These are phyloP conservation scores for Copromyces sp. DNA, from an alignment of 495 filamentous ascomycete genomes.

Conservation along the genomic window DNA sequence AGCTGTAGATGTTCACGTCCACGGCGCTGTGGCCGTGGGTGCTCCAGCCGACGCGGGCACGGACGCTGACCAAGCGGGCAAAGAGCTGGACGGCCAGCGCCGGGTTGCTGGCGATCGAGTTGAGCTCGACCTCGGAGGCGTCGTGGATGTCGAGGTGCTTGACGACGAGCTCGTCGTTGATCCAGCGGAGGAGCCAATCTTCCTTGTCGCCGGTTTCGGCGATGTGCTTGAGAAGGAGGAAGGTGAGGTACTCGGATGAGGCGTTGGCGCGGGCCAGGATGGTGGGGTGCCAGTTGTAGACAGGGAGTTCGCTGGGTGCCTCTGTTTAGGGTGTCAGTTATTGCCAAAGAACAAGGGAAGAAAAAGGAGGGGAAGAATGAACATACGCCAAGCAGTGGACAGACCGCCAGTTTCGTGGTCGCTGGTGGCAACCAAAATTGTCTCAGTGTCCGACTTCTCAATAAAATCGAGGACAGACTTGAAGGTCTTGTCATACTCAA, in stretches of 20 bases:
- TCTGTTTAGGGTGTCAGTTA: conserved; percentile 17
- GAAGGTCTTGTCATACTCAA: conserved; percentile 86
- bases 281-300: conserved; percentile 78
- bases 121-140: conserved; percentile 59
- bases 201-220: conserved; percentile 18
- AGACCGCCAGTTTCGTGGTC: conserved; percentile 96
- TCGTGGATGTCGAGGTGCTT: conserved; percentile 67
- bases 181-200: conserved; percentile 43
- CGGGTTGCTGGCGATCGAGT: conserved; percentile 48
- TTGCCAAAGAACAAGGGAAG: not conserved
- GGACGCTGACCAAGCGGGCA: conserved; percentile 71
- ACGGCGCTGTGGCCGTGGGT: conserved; percentile 84
- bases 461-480: conserved; percentile 75
- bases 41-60: conserved; percentile 85
- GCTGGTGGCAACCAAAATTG: conserved; percentile 75
- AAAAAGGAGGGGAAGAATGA: not conserved
- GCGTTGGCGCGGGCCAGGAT: conserved; percentile 73
- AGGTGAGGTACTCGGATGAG: conserved; percentile 59
- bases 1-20: conserved; percentile 87
- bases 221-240: conserved; percentile 49
- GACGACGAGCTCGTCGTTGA: conserved; percentile 49
- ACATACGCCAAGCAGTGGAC: conserved; percentile 62
- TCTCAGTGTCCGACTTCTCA: conserved; percentile 57
- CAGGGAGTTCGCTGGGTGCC: conserved; percentile 28
- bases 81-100: conserved; percentile 48